These are phyloP conservation scores for Pholiota conissans DNA, from an alignment of 768 basidiomycete species.

Conservation along the genomic window DNA sequence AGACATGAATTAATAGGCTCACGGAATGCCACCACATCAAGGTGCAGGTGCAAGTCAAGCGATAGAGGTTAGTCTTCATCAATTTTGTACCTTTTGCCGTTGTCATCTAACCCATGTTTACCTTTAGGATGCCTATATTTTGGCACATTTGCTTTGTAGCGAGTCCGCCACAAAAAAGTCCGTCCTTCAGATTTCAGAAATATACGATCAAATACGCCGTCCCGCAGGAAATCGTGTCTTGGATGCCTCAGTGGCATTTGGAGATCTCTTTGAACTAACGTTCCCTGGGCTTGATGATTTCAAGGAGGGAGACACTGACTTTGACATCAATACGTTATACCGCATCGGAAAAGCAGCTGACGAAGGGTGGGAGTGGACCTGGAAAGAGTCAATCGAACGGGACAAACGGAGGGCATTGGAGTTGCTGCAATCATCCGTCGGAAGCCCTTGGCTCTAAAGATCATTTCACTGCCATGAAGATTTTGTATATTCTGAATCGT, in stretches of 20 bases:
- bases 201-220: conserved; percentile 1
- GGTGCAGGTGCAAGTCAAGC: conserved; percentile 6
- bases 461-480: neutral
- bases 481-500: too few species aligned
- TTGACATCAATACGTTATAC: neutral
- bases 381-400: neutral
- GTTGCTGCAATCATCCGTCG: neutral
- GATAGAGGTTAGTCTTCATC: neutral
- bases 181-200: neutral
- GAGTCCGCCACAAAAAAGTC: neutral
- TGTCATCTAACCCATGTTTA: neutral
- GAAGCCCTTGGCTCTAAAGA: too few species aligned
- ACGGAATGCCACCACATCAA: conserved; percentile 8
- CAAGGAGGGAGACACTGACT: neutral
- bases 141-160: neutral
- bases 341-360: neutral
- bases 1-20: neutral
- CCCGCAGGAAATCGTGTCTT: conserved; percentile 2
- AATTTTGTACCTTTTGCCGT: too few species aligned
- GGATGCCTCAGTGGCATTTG: neutral
- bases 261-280: neutral
- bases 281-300: neutral
- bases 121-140: neutral
- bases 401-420: neutral
- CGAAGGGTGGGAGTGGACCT: conserved; percentile 1